Evolutionary conservation across 805 yeast species (phyloP).

Genomic region (Candida verbasci): DNA sequence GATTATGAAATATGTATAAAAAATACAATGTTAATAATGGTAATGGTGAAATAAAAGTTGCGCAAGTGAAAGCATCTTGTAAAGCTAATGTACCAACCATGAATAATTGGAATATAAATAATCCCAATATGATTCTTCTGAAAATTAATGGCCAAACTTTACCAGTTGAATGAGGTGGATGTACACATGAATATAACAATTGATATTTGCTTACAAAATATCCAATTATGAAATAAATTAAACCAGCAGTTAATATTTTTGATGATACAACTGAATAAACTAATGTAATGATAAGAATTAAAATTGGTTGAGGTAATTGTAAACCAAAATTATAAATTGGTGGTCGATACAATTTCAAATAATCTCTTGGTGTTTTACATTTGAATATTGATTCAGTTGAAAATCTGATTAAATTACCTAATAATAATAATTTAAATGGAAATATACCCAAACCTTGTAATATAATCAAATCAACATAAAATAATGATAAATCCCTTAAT

Average conservation of each 20-base stretch:
- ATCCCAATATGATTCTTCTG: slow-evolving; percentile 75
- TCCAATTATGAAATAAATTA: slow-evolving; percentile 79
- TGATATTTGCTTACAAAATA: slow-evolving; percentile 90
- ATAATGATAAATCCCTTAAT: slow-evolving; percentile 70
- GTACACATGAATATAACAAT: slow-evolving; percentile 83
- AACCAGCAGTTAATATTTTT: slow-evolving; percentile 78
- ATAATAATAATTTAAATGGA: slow-evolving; percentile 78
- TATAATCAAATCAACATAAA: slow-evolving; percentile 82
- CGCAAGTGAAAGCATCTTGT: slow-evolving; percentile 72
- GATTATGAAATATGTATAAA: slow-evolving; percentile 76
- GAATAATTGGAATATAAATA: slow-evolving; percentile 80
- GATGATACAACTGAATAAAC: slow-evolving; percentile 88
- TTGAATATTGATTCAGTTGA: slow-evolving; percentile 52
- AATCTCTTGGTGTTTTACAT: slow-evolving; percentile 82
- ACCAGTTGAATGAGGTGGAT: slow-evolving; percentile 95
- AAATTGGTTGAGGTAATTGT: slow-evolving; percentile 85
- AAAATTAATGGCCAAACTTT: slow-evolving; percentile 92
- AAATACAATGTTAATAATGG: slow-evolving; percentile 65
- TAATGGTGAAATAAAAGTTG: slow-evolving; percentile 68
- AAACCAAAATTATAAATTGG: slow-evolving; percentile 91
- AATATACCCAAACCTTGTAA: slow-evolving; percentile 84
- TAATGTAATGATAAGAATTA: slow-evolving; percentile 78
- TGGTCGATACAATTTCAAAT: slow-evolving; percentile 71
- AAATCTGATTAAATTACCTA: slow-evolving; percentile 74
- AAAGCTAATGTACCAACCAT: slow-evolving; percentile 88